Base-by-base conservation (phyloP, 495 filamentous ascomycete species). In the Penicillium cataractarum region DNA sequence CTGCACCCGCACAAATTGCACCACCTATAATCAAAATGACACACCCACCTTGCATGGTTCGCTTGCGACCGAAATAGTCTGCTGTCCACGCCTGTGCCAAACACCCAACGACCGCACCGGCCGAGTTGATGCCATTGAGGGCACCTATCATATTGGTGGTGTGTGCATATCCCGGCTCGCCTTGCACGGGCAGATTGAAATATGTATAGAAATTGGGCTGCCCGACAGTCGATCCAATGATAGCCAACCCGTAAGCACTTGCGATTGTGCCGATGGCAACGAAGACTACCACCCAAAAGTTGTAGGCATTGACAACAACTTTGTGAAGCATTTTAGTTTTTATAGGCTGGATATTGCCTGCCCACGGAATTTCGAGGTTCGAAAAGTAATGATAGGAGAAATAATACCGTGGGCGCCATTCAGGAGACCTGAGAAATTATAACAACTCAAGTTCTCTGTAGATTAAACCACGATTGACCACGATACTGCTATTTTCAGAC, bases 211-310 rank as follows among this genome's bases (percentile, higher is more conserved):
- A 80, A 32, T 69, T 71, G 0, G 78, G 76, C 61, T 79, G 78
- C 3, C 80, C 80, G 51, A 83, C 67, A 3, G 79, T 82, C 5
- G 78, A 78, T 17, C 71, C 67, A 44, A 83, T 79, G 54, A 81
- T 74, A n/a, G 77, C 70, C 19, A 79, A 63, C 33, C 79, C 74
- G 66, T 80, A 81, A 33, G 66, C 67, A 59, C 68, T 75, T 24
- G 76, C 58, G 24, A 70, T 68, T n/a, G 64, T 67, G 33, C 70
- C 70, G 17, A 72, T 57, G 32, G 67, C 67, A 5, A 70, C 64
- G 24, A 70, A 69, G 55, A 65, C 48, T 31, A 72, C 67, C 5
- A 68, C 52, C 55, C 59, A 65, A 24, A 65, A 60, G 32, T 65
- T 65, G 62, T 65, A 68, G n/a, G 63, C 32, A 42, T 68, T 68